Percentiles rank a stretch among this genome's conserved stretches.
Evolutionary conservation across 83 land plant species (phyloP).

Genomic region (Thuja plicata): DNA sequence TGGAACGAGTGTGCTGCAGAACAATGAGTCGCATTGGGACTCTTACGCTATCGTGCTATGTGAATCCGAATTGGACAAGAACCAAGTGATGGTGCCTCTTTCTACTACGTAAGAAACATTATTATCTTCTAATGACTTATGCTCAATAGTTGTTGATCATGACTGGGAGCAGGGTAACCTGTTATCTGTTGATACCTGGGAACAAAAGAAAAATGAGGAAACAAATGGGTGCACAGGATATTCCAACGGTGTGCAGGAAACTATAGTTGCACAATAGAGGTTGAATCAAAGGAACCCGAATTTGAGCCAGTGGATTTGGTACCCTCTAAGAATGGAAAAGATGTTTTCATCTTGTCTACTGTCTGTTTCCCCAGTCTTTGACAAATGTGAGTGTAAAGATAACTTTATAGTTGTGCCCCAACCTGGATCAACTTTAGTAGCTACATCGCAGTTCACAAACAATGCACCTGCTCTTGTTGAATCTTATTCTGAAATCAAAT

Average conservation of each 20-base stretch:
- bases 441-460: neutral
- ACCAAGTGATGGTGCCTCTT: slow-evolving; percentile 43
- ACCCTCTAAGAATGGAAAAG: neutral
- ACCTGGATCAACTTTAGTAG: neutral
- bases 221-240: neutral
- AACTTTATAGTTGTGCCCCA: neutral
- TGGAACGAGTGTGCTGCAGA: neutral
- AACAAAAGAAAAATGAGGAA: slow-evolving; percentile 1
- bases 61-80: too few species aligned
- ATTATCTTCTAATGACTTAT: slow-evolving; percentile 22
- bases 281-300: slow-evolving; percentile 3
- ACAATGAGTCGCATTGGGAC: too few species aligned
- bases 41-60: too few species aligned
- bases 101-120: slow-evolving; percentile 32
- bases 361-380: slow-evolving; percentile 13
- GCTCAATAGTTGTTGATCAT: slow-evolving; percentile 1
- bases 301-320: slow-evolving; percentile 14
- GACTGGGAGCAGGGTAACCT: neutral
- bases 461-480: neutral
- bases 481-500: neutral
- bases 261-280: neutral
- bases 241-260: slow-evolving; percentile 3
- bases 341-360: slow-evolving; percentile 6
- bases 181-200: neutral
- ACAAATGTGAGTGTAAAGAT: neutral